phyloP scores from a whole-genome alignment of 2,329 filamentous ascomycete genomes.

The Pezizomycotina sp. region DNA sequence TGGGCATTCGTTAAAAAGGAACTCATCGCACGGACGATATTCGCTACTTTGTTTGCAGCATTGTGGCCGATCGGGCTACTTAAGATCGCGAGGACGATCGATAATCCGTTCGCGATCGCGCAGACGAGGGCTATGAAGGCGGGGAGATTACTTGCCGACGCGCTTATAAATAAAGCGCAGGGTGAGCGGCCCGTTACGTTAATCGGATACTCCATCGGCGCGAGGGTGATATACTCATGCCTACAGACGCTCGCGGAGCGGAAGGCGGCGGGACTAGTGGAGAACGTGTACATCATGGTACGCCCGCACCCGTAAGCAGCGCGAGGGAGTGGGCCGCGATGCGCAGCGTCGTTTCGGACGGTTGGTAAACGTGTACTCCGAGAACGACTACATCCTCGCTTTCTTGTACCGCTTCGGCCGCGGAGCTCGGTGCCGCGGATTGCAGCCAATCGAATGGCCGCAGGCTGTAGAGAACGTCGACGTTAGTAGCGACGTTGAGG shows the following conservation, averaged over 20 bases:
- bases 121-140: constrained; percentile 65
- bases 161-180: constrained; percentile 63
- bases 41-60: constrained; percentile 50
- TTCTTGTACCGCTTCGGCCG: constrained; percentile 77
- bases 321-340: constrained; percentile 58
- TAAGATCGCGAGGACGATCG: constrained; percentile 50
- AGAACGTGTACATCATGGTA: constrained; percentile 69
- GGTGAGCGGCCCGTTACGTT: constrained; percentile 67
- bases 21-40: constrained; percentile 55
- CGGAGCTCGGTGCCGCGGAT: too few species aligned
- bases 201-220: constrained; percentile 67
- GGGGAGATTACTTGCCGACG: constrained; percentile 62
- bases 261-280: constrained; percentile 66
- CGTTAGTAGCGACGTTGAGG: constrained; percentile 47
- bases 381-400: constrained; percentile 72
- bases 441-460: constrained; percentile 57
- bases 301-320: constrained; percentile 53
- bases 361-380: constrained; percentile 74
- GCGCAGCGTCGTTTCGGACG: constrained; percentile 61
- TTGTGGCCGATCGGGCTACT: constrained; percentile 54
- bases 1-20: constrained; percentile 61
- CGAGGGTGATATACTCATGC: constrained; percentile 67
- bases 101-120: constrained; percentile 68
- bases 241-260: constrained; percentile 59
- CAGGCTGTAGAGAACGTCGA: constrained; percentile 51